Evolutionary conservation across 345 rosid genomes (phyloP).

Genomic region (Gossypium bickii): DNA sequence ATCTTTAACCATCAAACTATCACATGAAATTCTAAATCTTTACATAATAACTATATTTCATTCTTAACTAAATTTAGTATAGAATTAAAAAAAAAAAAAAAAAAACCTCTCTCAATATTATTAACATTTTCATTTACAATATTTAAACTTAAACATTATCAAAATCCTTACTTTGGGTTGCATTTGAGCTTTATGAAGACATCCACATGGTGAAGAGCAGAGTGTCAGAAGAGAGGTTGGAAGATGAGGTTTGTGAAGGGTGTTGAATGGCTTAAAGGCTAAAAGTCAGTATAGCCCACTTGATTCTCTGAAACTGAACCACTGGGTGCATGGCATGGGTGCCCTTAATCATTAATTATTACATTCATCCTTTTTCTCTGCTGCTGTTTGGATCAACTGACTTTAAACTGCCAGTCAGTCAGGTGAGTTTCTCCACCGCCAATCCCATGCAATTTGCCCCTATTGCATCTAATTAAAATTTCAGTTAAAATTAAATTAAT

Average conservation of each 20-base stretch:
- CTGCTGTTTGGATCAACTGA: conserved; percentile 21
- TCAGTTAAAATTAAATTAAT: fast-evolving
- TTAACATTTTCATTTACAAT: no score
- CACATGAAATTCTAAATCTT: no score
- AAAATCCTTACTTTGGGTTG: not conserved
- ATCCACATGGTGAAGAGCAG: not conserved
- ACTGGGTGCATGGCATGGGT: not conserved
- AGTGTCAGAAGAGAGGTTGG: not conserved
- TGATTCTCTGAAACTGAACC: conserved; percentile 19
- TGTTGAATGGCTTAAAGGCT: conserved; percentile 25
- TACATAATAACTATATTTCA: no score
- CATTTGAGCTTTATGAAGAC: not conserved
- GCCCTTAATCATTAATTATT: not conserved
- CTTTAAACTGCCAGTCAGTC: not conserved
- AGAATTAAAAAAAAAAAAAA: no score
- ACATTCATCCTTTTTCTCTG: not conserved
- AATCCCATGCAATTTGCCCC: not conserved
- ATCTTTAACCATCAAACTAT: no score
- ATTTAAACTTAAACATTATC: no score
- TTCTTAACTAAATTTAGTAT: no score
- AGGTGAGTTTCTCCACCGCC: not conserved
- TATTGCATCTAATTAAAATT: not conserved
- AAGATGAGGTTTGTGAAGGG: conserved; percentile 22
- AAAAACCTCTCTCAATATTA: no score
- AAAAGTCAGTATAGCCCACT: conserved; percentile 28